Percentiles rank a stretch among this genome's conserved stretches.
phyloP scores from a whole-genome alignment of 495 filamentous ascomycete genomes.

The Aspergillus egyptiacus region DNA sequence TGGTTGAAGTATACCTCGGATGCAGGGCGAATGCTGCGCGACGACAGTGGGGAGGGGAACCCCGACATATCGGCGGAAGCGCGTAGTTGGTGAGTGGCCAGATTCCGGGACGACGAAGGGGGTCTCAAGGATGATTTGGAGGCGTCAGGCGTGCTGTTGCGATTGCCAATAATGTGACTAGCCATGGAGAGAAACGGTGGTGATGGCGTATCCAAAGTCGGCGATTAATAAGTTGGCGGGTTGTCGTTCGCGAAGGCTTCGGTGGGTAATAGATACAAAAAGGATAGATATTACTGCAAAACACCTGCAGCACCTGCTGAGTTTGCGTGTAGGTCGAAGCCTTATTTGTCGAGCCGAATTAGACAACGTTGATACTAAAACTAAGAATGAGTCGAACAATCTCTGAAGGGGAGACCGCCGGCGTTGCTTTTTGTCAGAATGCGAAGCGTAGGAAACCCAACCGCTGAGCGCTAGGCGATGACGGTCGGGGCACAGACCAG shows the following conservation, averaged over 20 bases:
- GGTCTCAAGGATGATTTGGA: conserved; percentile 82
- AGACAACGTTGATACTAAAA: conserved; percentile 12
- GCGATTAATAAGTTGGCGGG: conserved; percentile 7
- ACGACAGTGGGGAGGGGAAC: conserved; percentile 69
- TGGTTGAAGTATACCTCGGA: conserved; percentile 90
- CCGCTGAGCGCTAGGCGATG: conserved; percentile 26
- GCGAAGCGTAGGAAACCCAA: conserved; percentile 12
- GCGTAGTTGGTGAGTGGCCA: conserved; percentile 79
- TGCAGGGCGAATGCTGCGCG: conserved; percentile 79
- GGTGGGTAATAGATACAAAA: conserved; percentile 38
- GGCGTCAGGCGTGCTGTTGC: conserved; percentile 95
- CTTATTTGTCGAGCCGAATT: conserved; percentile 8
- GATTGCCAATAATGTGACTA: conserved; percentile 72
- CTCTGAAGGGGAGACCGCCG: conserved; percentile 17
- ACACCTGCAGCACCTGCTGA: conserved; percentile 92
- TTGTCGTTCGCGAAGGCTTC: conserved; percentile 16
- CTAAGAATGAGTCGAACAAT: conserved; percentile 19
- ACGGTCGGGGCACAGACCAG: conserved; percentile 43
- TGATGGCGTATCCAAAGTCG: conserved; percentile 32
- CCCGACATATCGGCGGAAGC: conserved; percentile 96
- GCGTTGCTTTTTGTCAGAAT: conserved; percentile 12
- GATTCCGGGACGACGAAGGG: conserved; percentile 74
- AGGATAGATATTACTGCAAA: conserved; percentile 41
- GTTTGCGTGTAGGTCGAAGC: conserved; percentile 46
- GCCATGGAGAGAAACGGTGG: conserved; percentile 30